Evolutionary conservation across 176 grass and related monocot genomes (phyloP).

Genomic region (Miscanthus lutarioriparius): DNA sequence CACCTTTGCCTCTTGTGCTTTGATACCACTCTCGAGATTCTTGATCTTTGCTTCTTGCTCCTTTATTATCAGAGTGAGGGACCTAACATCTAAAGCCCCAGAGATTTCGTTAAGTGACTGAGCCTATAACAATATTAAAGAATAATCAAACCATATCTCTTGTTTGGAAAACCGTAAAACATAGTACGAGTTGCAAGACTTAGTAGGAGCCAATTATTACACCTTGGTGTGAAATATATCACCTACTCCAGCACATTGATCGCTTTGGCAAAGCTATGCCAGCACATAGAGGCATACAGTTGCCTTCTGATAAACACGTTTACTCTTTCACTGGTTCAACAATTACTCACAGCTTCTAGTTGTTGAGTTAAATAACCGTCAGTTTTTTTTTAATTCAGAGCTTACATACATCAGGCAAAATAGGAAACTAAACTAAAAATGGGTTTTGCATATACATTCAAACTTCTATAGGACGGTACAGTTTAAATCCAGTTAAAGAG

Average conservation of each 20-base stretch:
- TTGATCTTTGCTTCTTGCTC: conserved; percentile 82
- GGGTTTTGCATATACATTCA: not conserved
- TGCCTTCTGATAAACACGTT: conserved; percentile 7
- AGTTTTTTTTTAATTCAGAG: not conserved
- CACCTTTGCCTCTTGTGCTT: conserved; percentile 63
- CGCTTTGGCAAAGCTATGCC: conserved; percentile 18
- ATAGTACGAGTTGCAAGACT: not conserved
- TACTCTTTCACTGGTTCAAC: conserved; percentile 22
- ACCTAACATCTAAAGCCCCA: conserved; percentile 68
- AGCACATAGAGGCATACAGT: conserved; percentile 17
- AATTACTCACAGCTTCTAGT: not conserved
- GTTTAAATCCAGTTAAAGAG: conserved; percentile 14
- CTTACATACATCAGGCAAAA: not conserved
- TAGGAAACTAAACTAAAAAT: conserved; percentile 15
- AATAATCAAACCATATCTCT: conserved; percentile 23
- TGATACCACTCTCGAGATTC: conserved; percentile 60
- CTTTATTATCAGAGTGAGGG: conserved; percentile 59
- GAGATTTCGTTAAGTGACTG: conserved; percentile 66
- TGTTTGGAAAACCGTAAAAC: conserved; percentile 23
- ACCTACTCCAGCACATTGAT: not conserved
- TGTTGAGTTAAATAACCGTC: conserved; percentile 14
- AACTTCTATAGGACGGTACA: not conserved
- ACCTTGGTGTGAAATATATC: conserved; percentile 17
- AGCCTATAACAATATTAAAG: conserved; percentile 55
- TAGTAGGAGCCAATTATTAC: not conserved